A percentile compares a stretch with the other conserved stretches of the same genome.
Conservation (phyloP, 1,284 basidiomycete genomes). For the Malassezia pachydermatis region DNA sequence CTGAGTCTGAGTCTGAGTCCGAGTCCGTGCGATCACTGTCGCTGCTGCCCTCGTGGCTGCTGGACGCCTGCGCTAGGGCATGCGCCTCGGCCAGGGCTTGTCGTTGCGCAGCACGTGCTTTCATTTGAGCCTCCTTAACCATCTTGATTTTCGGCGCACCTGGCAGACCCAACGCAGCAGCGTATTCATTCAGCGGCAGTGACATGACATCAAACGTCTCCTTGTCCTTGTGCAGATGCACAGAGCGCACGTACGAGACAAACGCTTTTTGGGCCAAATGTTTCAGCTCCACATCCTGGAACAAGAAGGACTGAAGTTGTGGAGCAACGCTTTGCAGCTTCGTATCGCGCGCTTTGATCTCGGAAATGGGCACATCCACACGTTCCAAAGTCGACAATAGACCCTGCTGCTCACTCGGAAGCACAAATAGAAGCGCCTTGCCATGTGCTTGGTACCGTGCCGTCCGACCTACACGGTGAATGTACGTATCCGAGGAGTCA, state of each 20-base stretch:
- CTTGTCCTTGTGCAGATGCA: constrained; percentile 90
- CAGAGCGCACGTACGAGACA: constrained; percentile 85
- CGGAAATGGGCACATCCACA: constrained; percentile 60
- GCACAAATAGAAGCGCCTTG: constrained; percentile 69
- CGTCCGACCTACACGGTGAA: constrained; percentile 90
- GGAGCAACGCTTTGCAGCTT: constrained; percentile 77
- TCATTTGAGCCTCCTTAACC: constrained; percentile 58
- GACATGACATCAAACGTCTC: constrained; percentile 74
- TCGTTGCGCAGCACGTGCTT: constrained; percentile 54
- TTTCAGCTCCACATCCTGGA: constrained; percentile 93
- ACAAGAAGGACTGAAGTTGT: constrained; percentile 82
- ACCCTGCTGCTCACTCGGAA: constrained; percentile 84
- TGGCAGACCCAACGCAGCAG: constrained; percentile 79
- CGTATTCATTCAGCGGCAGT: constrained; percentile 72
- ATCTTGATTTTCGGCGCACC: constrained; percentile 95
- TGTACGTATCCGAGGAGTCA: constrained; percentile 95
- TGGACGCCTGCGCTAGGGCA: constrained; percentile 23
- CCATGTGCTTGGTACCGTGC: constrained; percentile 86
- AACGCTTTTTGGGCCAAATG: constrained; percentile 95
- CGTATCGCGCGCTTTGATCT: constrained; percentile 81
- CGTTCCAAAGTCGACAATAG: constrained; percentile 64
- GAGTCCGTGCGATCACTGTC: constrained; percentile 1
- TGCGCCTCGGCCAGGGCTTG: constrained; percentile 29
- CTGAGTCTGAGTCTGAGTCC: constrained; percentile 6
- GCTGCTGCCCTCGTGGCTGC: constrained; percentile 8